phyloP scores from a whole-genome alignment of 2,329 filamentous ascomycete species.

The Fusarium sp. region DNA sequence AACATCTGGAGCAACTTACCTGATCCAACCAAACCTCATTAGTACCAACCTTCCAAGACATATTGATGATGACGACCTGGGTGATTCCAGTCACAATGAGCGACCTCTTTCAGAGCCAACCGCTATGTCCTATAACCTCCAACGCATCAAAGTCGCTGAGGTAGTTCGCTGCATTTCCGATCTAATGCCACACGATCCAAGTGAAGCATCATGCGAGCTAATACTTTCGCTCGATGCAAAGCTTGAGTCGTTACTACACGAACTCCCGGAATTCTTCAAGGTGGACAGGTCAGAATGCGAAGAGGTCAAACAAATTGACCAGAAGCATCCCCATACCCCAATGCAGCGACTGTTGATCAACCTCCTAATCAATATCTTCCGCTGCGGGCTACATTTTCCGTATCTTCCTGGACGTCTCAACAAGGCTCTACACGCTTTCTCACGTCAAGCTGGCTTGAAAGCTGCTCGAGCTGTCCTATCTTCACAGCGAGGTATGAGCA shows the following conservation, averaged over 20 bases:
- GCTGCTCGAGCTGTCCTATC: not conserved
- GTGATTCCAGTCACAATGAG: fast-evolving
- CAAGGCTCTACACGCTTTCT: not conserved
- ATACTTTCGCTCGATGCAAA: not conserved
- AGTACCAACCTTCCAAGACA: not conserved
- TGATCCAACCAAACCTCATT: not conserved
- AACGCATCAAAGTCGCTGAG: not conserved
- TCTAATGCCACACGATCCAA: not conserved
- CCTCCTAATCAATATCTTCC: not conserved
- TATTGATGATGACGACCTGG: not conserved
- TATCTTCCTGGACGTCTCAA: not conserved
- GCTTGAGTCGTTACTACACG: not conserved
- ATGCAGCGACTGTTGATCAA: not conserved
- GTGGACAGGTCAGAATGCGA: not conserved
- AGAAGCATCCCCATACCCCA: not conserved
- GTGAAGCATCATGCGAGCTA: not conserved
- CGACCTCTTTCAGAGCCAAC: not conserved
- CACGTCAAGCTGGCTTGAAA: not conserved
- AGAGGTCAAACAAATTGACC: not conserved
- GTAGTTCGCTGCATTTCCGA: not conserved
- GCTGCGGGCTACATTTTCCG: not conserved
- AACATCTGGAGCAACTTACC: not conserved
- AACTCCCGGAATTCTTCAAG: not conserved
- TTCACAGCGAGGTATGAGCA: not conserved
- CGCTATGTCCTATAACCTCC: not conserved